A percentile compares a stretch with the other conserved stretches of the same genome.
phyloP scores from a whole-genome alignment of 768 basidiomycete genomes.

The Pholiota microspora region DNA sequence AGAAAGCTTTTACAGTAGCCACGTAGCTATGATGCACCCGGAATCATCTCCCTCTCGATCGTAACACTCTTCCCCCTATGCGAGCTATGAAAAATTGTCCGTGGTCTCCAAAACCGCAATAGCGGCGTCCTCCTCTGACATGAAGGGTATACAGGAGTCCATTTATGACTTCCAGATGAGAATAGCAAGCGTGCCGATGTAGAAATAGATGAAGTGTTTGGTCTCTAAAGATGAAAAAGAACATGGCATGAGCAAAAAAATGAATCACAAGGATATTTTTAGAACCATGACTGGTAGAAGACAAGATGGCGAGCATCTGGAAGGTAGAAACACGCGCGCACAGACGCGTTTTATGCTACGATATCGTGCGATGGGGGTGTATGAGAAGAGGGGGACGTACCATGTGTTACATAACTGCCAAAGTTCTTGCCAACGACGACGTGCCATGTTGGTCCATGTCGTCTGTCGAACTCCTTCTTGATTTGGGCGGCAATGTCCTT shows the following conservation, averaged over 20 bases:
- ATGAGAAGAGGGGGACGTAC: conserved; percentile 41
- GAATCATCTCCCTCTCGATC: conserved; percentile 4
- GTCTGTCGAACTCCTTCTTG: conserved; percentile 96
- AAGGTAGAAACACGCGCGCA: conserved; percentile 22
- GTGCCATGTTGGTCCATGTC: conserved; percentile 95
- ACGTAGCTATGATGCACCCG: conserved; percentile 8
- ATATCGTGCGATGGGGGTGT: neutral
- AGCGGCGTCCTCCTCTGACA: conserved; percentile 2
- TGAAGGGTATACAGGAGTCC: conserved; percentile 1
- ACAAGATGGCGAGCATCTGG: neutral
- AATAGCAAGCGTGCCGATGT: conserved; percentile 88
- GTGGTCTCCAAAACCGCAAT: conserved; percentile 2
- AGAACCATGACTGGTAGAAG: conserved; percentile 12
- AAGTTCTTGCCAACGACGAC: conserved; percentile 99
- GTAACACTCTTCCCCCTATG: neutral
- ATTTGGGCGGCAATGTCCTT: conserved; percentile 98
- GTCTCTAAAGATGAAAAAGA: conserved; percentile 60
- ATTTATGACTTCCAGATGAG: conserved; percentile 91
- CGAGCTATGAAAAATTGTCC: conserved; percentile 9
- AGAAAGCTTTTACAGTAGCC: conserved; percentile 22
- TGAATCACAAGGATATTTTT: conserved; percentile 8
- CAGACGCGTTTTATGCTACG: conserved; percentile 15
- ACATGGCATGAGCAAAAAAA: conserved; percentile 4
- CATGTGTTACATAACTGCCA: conserved; percentile 97
- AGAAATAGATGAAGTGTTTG: conserved; percentile 99